A percentile compares a stretch with the other conserved stretches of the same genome.
These are phyloP conservation scores for Cutaneotrichosporon mucoides DNA, from an alignment of 1,284 basidiomycete genomes.

Conservation along the genomic window DNA sequence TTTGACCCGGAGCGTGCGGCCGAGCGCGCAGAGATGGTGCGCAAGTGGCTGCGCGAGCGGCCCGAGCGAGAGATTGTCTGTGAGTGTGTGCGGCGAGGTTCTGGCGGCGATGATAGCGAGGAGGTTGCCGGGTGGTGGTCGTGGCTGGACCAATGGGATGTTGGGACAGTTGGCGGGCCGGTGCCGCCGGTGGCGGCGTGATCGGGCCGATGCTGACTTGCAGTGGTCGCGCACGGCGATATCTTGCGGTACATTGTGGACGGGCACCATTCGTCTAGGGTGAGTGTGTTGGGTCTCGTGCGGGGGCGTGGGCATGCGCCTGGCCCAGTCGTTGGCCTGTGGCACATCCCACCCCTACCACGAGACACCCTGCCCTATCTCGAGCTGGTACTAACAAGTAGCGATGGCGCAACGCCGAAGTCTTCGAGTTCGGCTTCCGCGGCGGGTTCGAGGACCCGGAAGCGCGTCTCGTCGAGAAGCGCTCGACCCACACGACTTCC, in stretches of 20 bases:
- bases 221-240: conserved; percentile 49
- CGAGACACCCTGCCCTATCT: conserved; percentile 1
- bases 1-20: conserved; percentile 31
- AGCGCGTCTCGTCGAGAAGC: conserved; percentile 24
- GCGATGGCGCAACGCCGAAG: conserved; percentile 47
- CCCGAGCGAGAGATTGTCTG: conserved; percentile 47
- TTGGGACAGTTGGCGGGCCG: no score
- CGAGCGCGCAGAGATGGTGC: conserved; percentile 36
- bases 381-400: no score
- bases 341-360: not conserved
- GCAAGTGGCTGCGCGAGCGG: conserved; percentile 42
- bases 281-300: conserved; percentile 15
- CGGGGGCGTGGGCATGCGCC: no score
- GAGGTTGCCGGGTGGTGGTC: not conserved
- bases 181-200: no score
- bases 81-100: conserved; percentile 15
- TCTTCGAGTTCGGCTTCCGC: conserved; percentile 39
- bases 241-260: conserved; percentile 45
- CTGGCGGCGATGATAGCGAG: not conserved
- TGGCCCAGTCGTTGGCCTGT: no score
- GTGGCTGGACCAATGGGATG: not conserved
- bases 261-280: conserved; percentile 30
- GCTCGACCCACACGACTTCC: not conserved
- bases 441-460: conserved; percentile 31
- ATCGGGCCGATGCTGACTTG: not conserved